A percentile compares a stretch with the other conserved stretches of the same genome.
Conservation (phyloP, 2,329 filamentous ascomycete genomes). For the Teratosphaeria viscida region DNA sequence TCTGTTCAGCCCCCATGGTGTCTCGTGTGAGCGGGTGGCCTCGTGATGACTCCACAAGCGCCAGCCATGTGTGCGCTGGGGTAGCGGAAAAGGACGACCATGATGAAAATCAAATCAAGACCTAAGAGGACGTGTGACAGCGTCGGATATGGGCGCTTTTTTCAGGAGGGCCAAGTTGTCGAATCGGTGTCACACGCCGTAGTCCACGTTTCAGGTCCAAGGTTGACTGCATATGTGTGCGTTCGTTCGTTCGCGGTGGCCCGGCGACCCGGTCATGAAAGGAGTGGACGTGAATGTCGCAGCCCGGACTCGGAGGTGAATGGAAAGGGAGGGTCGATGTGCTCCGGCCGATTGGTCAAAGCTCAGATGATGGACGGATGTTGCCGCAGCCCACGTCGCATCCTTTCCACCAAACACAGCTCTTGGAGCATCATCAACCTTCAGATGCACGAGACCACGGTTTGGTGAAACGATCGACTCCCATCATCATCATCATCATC, state of each 20-base stretch:
- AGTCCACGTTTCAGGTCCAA: neutral
- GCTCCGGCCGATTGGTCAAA: neutral
- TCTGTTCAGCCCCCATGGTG: neutral
- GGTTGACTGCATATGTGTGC: neutral
- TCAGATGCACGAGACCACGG: neutral
- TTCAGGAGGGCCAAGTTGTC: neutral
- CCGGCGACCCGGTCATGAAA: neutral
- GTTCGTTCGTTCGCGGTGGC: neutral
- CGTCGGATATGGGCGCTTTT: neutral
- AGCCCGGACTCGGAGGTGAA: neutral
- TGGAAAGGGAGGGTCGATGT: neutral
- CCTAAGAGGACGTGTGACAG: neutral
- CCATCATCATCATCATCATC: neutral
- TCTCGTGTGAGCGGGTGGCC: neutral
- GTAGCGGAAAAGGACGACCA: neutral
- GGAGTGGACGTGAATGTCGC: neutral
- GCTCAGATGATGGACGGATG: neutral
- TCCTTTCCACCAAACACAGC: neutral
- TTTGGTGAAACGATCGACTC: constrained; percentile 3
- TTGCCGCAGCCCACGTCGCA: neutral
- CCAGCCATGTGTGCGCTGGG: neutral
- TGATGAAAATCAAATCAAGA: neutral
- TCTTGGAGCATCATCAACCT: neutral
- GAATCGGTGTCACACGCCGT: neutral
- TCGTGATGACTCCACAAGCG: neutral